phyloP scores from a whole-genome alignment of 805 yeast genomes.

The Candida vaughaniae region DNA sequence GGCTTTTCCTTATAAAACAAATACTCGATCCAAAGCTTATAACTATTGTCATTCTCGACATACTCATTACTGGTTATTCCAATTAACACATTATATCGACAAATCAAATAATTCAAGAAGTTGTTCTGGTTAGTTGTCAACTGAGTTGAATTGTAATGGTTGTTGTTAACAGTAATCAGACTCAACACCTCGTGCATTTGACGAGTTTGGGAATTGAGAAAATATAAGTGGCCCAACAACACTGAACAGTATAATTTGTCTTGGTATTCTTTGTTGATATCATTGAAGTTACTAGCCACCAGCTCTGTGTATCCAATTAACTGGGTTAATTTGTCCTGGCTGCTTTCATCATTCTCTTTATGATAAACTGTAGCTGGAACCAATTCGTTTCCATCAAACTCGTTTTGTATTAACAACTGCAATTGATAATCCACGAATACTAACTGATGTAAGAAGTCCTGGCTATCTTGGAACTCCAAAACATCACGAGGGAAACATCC shows the following conservation, averaged over 20 bases:
- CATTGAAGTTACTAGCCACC: constrained; percentile 24
- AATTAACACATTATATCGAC: constrained; percentile 31
- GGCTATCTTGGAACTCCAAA: constrained; percentile 31
- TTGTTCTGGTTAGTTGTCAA: constrained; percentile 16
- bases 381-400: constrained; percentile 25
- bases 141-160: constrained; percentile 12
- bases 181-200: constrained; percentile 19
- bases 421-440: constrained; percentile 39
- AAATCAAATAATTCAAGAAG: constrained; percentile 30
- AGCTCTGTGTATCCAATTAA: constrained; percentile 27
- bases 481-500: constrained; percentile 40
- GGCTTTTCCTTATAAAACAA: constrained; percentile 20
- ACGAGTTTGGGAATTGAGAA: constrained; percentile 23
- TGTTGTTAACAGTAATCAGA: constrained; percentile 14
- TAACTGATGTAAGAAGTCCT: constrained; percentile 32
- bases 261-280: constrained; percentile 20
- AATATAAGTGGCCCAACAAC: constrained; percentile 35
- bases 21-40: constrained; percentile 29
- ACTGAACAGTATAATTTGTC: constrained; percentile 34
- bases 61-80: constrained; percentile 21
- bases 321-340: constrained; percentile 19
- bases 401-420: constrained; percentile 29
- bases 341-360: constrained; percentile 9
- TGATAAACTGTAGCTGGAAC: constrained; percentile 12
- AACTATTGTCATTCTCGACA: constrained; percentile 12